These are phyloP conservation scores for Exophiala phaeomuriformis DNA, from an alignment of 2,329 filamentous ascomycete genomes.

Conservation along the genomic window DNA sequence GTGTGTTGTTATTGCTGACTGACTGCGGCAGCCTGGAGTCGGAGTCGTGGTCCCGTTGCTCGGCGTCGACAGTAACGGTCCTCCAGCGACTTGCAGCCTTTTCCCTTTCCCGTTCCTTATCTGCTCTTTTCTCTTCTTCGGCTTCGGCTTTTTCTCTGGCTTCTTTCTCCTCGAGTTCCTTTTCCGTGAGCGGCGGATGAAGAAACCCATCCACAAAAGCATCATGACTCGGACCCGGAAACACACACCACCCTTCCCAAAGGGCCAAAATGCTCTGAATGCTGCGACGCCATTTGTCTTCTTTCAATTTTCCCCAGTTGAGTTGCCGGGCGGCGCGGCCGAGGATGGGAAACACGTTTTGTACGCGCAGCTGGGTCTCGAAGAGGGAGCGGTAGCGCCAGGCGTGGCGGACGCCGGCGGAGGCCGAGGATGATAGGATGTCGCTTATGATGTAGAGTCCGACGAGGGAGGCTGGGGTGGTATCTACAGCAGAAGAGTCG, in stretches of 20 bases:
- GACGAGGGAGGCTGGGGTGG: slow-evolving; percentile 66
- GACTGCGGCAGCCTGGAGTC: too few species aligned
- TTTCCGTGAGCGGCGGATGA: slow-evolving; percentile 54
- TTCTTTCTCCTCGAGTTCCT: slow-evolving; percentile 40
- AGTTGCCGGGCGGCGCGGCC: slow-evolving; percentile 65
- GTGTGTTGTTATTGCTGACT: too few species aligned
- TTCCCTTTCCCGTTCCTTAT: slow-evolving; percentile 33
- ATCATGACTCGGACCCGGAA: slow-evolving; percentile 66
- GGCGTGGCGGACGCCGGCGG: slow-evolving; percentile 69
- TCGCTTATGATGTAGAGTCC: slow-evolving; percentile 75
- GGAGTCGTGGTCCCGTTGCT: too few species aligned
- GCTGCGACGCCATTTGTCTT: slow-evolving; percentile 78
- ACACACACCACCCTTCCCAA: slow-evolving; percentile 61
- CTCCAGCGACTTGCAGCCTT: slow-evolving; percentile 17
- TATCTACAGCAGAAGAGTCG: slow-evolving; percentile 34
- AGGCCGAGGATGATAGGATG: slow-evolving; percentile 68
- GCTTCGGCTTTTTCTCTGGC: slow-evolving; percentile 26
- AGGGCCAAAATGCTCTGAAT: slow-evolving; percentile 60
- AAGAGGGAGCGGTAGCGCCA: slow-evolving; percentile 83
- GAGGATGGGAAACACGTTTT: slow-evolving; percentile 66
- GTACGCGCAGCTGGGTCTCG: slow-evolving; percentile 60
- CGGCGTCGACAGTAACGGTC: slow-evolving; percentile 1
- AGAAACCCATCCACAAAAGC: slow-evolving; percentile 64
- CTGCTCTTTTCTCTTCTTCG: slow-evolving; percentile 21
- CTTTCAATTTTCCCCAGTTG: slow-evolving; percentile 71